Conservation (phyloP, 2,329 filamentous ascomycete genomes). For the Pseudogymnoascus sp. region DNA sequence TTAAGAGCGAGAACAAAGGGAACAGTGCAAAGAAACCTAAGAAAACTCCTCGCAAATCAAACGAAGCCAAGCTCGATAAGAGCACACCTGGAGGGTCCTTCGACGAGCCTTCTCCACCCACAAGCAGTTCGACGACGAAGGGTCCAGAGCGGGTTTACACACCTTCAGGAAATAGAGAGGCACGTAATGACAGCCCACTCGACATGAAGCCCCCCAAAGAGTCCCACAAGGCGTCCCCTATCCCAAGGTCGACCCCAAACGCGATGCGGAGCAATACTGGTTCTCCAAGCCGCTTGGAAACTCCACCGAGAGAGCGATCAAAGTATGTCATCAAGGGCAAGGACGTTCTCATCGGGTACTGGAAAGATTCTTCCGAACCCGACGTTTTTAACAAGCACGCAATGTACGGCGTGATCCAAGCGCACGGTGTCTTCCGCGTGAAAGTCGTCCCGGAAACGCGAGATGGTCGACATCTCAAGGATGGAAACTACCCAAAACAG, state of each 20-base stretch:
- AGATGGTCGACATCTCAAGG: constrained; percentile 44
- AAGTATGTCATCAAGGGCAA: constrained; percentile 15
- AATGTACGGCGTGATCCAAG: constrained; percentile 52
- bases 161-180: not conserved
- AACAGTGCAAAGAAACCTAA: not conserved
- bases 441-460: constrained; percentile 52
- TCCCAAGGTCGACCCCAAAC: not conserved
- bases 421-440: constrained; percentile 56
- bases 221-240: not conserved
- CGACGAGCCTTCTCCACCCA: not conserved
- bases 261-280: not conserved
- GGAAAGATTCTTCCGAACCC: constrained; percentile 44
- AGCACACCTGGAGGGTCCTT: not conserved
- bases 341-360: constrained; percentile 44
- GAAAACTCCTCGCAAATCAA: not conserved
- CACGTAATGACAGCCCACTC: constrained; percentile 9
- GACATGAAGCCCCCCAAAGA: constrained; percentile 21
- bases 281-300: not conserved
- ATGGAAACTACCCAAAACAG: constrained; percentile 52
- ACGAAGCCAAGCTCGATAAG: not conserved
- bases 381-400: constrained; percentile 47
- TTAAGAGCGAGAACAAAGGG: not conserved
- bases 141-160: not conserved
- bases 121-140: not conserved
- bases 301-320: not conserved